Percentiles rank a stretch among this genome's conserved stretches.
phyloP scores from a whole-genome alignment of 2,329 filamentous ascomycete species.

The Hypoxylon sp. region DNA sequence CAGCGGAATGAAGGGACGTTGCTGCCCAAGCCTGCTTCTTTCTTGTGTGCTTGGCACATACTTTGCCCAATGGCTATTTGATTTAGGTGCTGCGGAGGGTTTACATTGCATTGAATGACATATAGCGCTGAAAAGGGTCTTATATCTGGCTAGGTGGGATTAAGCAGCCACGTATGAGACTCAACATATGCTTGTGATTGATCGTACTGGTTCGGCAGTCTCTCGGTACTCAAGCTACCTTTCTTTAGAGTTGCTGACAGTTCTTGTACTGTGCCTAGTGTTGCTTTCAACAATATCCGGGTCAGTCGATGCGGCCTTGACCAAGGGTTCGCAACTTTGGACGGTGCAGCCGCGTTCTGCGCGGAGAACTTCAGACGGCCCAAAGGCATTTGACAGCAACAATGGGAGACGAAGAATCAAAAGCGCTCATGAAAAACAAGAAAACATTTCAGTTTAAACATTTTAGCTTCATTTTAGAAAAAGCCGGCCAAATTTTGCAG shows the following conservation, averaged over 20 bases:
- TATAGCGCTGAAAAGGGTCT: slow-evolving; percentile 48
- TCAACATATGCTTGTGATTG: slow-evolving; percentile 44
- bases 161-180: slow-evolving; percentile 50
- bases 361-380: slow-evolving; percentile 34
- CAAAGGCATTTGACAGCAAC: slow-evolving; percentile 27
- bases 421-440: slow-evolving; percentile 19
- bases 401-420: slow-evolving; percentile 35
- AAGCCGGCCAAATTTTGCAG: slow-evolving; percentile 45
- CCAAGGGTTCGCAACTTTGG: slow-evolving; percentile 43
- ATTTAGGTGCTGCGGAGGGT: slow-evolving; percentile 43
- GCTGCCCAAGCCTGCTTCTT: slow-evolving; percentile 46
- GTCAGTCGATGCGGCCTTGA: slow-evolving; percentile 42
- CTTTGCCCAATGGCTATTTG: slow-evolving; percentile 43
- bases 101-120: slow-evolving; percentile 47
- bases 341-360: slow-evolving; percentile 43
- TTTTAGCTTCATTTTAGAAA: slow-evolving; percentile 48
- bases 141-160: slow-evolving; percentile 52
- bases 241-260: slow-evolving; percentile 40
- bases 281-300: slow-evolving; percentile 35
- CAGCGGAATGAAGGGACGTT: slow-evolving; percentile 41
- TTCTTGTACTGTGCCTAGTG: slow-evolving; percentile 42
- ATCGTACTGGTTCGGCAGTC: slow-evolving; percentile 42
- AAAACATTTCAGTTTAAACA: slow-evolving; percentile 37
- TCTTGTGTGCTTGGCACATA: slow-evolving; percentile 42
- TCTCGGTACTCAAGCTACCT: slow-evolving; percentile 43